phyloP scores from a whole-genome alignment of 805 yeast genomes.

The Kazachstania viticola region DNA sequence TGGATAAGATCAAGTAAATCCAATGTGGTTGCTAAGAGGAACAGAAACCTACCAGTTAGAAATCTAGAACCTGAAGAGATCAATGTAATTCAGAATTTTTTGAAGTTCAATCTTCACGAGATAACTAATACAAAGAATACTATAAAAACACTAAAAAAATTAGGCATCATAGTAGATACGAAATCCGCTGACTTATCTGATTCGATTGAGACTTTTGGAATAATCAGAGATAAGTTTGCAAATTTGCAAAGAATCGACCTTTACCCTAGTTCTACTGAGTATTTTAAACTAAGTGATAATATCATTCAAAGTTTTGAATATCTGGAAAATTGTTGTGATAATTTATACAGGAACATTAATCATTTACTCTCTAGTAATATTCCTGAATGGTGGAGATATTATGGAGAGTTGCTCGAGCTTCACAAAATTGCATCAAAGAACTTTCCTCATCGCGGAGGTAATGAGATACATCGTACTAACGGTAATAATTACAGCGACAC shows the following conservation, averaged over 20 bases:
- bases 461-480: too few relatives aligned
- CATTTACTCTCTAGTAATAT: conserved; percentile 27
- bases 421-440: conserved; percentile 25
- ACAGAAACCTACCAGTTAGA: too few relatives aligned
- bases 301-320: too few relatives aligned
- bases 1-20: too few relatives aligned
- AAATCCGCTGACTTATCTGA: conserved; percentile 14
- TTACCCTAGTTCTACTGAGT: too few relatives aligned
- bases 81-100: conserved; percentile 16
- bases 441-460: too few relatives aligned
- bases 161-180: conserved; percentile 10
- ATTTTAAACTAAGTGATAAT: too few relatives aligned
- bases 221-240: too few relatives aligned
- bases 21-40: too few relatives aligned
- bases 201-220: conserved; percentile 2
- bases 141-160: conserved; percentile 11
- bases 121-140: conserved; percentile 6
- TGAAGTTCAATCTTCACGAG: conserved; percentile 17
- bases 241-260: too few relatives aligned
- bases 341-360: conserved; percentile 25
- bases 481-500: conserved; percentile 1
- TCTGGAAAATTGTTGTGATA: too few relatives aligned
- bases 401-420: conserved; percentile 30
- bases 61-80: conserved; percentile 20
- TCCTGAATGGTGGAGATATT: conserved; percentile 35